Evolutionary conservation across 495 filamentous ascomycete species (phyloP), one percentile per base, ranked within the genome.

Genomic region (Lepraria neglecta): DNA sequence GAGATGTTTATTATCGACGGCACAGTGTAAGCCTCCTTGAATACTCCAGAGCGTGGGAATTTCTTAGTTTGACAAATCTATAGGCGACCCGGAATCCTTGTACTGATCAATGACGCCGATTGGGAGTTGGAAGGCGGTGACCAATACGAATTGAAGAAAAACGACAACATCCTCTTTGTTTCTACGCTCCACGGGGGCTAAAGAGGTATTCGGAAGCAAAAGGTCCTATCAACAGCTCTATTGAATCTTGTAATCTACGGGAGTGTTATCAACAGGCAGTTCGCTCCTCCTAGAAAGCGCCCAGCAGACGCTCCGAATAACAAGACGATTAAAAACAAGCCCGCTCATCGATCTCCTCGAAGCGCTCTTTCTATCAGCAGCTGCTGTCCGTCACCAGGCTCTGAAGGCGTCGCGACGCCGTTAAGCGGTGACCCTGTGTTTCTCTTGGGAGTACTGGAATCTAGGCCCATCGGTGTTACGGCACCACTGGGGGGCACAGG

Each of bases 111-210:
- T 71, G 92, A 99, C 66, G 87, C 89, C 46, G 94, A 99, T 70
- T 99, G 94, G 94, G 92, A 97, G 74, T 82, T 99, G 15, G 95
- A 97, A 74, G 94, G 92, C 9, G 92, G 97, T 73, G 91, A 91
- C 65, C 80, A 79, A 59, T 97, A 96, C 71, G 85, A 90, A 69
- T 77, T 97, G 58, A 84, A 92, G 73, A 70, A 77, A 27, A 79
- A 83, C 28, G 94, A 99, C 74, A 92, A 88, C 67, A 88, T 99
- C 69, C 77, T 97, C 55, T 99, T 99, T 73, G 92, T 99, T 55
- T 96, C 91, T 57, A 99, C 94, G n/a, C 78, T 99, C 35, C 94
- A 99, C 72, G 94, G 94, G 31, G 94, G 94, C 60, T 95, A 76
- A 67, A 40, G 17, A 4, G 12, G 35, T 30, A 35, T 38, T 46